Evolutionary conservation across 768 basidiomycete species (phyloP), one percentile per base, ranked within the genome.

Genomic region (Macrocybe gigantea): DNA sequence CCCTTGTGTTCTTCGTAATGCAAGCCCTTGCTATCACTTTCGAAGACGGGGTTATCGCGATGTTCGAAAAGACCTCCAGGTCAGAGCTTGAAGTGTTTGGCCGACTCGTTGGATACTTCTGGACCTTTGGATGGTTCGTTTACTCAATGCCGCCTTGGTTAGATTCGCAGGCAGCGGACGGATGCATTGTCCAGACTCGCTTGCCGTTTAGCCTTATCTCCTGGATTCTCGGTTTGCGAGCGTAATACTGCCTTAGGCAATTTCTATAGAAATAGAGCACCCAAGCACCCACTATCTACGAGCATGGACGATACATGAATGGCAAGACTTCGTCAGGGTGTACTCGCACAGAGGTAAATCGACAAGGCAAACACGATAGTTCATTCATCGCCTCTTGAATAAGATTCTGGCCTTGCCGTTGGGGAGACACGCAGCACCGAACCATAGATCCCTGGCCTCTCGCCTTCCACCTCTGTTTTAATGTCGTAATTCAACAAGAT

Each of bases 401-500:
- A 67, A 41, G 9, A 68, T 54, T 38, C 59, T 56, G 1, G 64
- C 65, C 1, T 35, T 53, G 31, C 45, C 51, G 39, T 61, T 63
- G 10, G 64, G 61, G 22, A 54, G 43, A 29, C 53, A 52, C 8
- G 38, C 43, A 37, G 53, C 50, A 7, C 52, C 57, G 40, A 64
- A 53, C 60, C 58, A 61, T 9, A 57, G 41, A 45, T 62, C 61
- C 7, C 44, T 13, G 66, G 65, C 7, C 60, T 50, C 12, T 56
- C 55, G 0, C 57, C 59, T 12, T 59, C 61, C 2, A 54, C 35
- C 34, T 62, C 63, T 38, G 66, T 52, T 47, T 67, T 71, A 41
- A 77, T 51, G 51, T 72, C 72, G 49, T 69, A 74, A 39, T 64
- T 61, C 45, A 60, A 36, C 14, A 78, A 52, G 13, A 73, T 51